Evolutionary conservation across 331 rosid species (phyloP), one percentile per base, ranked within the genome.

Genomic region (Saraca asoca): DNA sequence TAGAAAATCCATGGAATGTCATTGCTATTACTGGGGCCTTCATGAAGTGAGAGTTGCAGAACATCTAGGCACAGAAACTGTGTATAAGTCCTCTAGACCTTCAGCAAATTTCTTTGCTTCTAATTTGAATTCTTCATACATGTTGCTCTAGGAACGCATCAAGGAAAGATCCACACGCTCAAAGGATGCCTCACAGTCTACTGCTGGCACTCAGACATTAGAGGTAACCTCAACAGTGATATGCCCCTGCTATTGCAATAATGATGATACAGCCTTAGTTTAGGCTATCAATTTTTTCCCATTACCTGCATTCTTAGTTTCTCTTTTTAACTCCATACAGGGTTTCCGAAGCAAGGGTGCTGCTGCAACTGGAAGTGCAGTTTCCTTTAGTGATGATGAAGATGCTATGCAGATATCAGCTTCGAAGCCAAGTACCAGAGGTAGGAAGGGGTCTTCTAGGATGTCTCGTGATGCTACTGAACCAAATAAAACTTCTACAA

Each of bases 351-450:
- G 81, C 43, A 87, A 73, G 78, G 78, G 81, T 83, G 71, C 92
- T 31, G 76, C 85, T n/a, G 89, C 95, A 74, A 75, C 66, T 51
- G 87, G 81, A 74, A 69, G 69, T 79, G 89, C 86, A 31, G 86
- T 79, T 84, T 81, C 99, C 71, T 90, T 94, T 65, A 90, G 99
- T 24, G 97, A 94, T 64, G 97, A 90, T 63, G 97, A 94, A 68
- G 98, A 90, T 61, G 56, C 85, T 45, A 64, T 71, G 51, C 87
- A 74, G 59, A 72, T 84, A 62, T 73, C 85, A 19, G 79, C 75
- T 75, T 65, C 85, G 64, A 85, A 77, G 78, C 68, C 88, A 68
- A 84, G 81, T 60, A 74, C 84, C 19, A 94, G 96, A 86, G 95
- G 92, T 51, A 78, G 88, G 60, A 88, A 78, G 71, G 95, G 80